phyloP scores from a whole-genome alignment of 2,329 filamentous ascomycete genomes.

The Colletotrichum horii region DNA sequence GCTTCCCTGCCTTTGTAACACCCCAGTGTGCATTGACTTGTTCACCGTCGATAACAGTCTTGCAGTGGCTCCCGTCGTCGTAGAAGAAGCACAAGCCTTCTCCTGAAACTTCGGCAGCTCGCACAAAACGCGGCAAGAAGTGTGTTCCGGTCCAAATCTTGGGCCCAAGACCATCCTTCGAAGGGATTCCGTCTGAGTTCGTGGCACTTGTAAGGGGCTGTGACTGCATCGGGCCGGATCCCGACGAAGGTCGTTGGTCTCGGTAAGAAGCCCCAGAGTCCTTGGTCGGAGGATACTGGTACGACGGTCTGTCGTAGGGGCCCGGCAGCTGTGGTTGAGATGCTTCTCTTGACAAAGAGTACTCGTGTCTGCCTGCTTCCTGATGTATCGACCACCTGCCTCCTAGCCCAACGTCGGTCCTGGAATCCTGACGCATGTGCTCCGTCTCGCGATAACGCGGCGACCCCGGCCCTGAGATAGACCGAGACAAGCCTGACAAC shows the following conservation, averaged over 20 bases:
- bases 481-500: constrained; percentile 29
- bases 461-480: constrained; percentile 49
- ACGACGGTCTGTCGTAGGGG: constrained; percentile 37
- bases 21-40: constrained; percentile 91
- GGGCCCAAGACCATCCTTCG: constrained; percentile 67
- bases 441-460: constrained; percentile 48
- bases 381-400: constrained; percentile 43
- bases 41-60: constrained; percentile 84
- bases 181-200: constrained; percentile 47
- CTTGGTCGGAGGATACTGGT: constrained; percentile 41
- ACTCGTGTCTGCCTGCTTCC: constrained; percentile 49
- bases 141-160: constrained; percentile 75
- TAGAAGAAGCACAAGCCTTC: constrained; percentile 87
- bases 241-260: constrained; percentile 28
- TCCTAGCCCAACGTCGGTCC: constrained; percentile 38
- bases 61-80: constrained; percentile 83
- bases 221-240: constrained; percentile 29
- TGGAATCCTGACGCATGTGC: constrained; percentile 37
- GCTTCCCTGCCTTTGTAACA: constrained; percentile 92
- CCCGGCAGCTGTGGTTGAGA: constrained; percentile 32
- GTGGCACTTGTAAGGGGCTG: constrained; percentile 32
- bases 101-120: constrained; percentile 71
- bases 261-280: constrained; percentile 31
- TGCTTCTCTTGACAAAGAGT: constrained; percentile 48
- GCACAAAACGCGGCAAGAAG: constrained; percentile 70